Conservation (phyloP, 129 eudicot species). For the Helianthus annuus region HanXRQr2.0-SUNRISE NC_035441.2:184898223-184898722, state of each 20-base stretch:
- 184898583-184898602: too few relatives aligned
- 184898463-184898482: conserved; percentile 33
- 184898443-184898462: conserved; percentile 34
- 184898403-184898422: conserved; percentile 14
- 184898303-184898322: conserved; percentile 36
- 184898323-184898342: conserved; percentile 32
- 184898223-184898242: neutral
- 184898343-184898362: conserved; percentile 42
- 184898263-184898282: conserved; percentile 43
- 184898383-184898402: conserved; percentile 34
- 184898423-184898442: conserved; percentile 37
- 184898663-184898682: too few relatives aligned
- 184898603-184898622: too few relatives aligned
- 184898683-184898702: too few relatives aligned
- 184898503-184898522: conserved; percentile 41
- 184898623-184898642: too few relatives aligned
- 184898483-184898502: conserved; percentile 32
- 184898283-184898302: conserved; percentile 28
- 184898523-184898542: conserved; percentile 31
- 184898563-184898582: conserved; percentile 51
- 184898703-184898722: too few relatives aligned
- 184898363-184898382: conserved; percentile 38
- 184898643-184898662: too few relatives aligned
- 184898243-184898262: conserved; percentile 36
- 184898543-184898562: conserved; percentile 44